A percentile compares a stretch with the other conserved stretches of the same genome.
Evolutionary conservation across 257 asterid genomes (phyloP).

Genomic region (Gynochthodes officinalis): DNA sequence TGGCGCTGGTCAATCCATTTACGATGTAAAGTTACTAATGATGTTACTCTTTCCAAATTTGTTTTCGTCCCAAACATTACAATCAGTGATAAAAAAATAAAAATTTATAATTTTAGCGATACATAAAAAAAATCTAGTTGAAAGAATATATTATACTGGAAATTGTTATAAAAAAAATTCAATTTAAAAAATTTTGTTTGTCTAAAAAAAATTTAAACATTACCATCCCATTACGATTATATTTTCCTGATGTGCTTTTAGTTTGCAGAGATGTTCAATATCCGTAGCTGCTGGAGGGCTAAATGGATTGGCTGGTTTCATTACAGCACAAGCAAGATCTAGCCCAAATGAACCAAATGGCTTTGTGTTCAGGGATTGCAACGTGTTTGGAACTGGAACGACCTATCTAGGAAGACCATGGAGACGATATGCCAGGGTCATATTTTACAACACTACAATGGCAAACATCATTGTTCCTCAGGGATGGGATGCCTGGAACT

Average conservation of each 20-base stretch:
- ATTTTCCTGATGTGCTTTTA: too few relatives aligned
- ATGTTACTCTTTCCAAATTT: too few relatives aligned
- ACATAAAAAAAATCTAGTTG: too few relatives aligned
- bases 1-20: slow-evolving; percentile 72
- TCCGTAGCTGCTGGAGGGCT: slow-evolving; percentile 36
- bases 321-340: slow-evolving; percentile 68
- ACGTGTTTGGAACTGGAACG: slow-evolving; percentile 42
- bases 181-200: too few relatives aligned
- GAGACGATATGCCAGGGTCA: slow-evolving; percentile 63
- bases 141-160: too few relatives aligned
- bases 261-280: slow-evolving; percentile 45
- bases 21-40: slow-evolving; percentile 69
- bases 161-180: too few relatives aligned
- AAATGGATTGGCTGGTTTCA: slow-evolving; percentile 46
- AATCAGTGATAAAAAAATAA: too few relatives aligned
- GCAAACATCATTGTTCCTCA: slow-evolving; percentile 39
- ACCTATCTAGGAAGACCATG: slow-evolving; percentile 63
- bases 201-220: too few relatives aligned
- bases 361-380: slow-evolving; percentile 54
- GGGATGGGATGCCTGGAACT: slow-evolving; percentile 58
- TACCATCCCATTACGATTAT: too few relatives aligned
- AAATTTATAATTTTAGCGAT: too few relatives aligned
- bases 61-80: too few relatives aligned
- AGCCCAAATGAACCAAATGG: slow-evolving; percentile 25
- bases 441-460: slow-evolving; percentile 46